Conservation (phyloP, 2,329 filamentous ascomycete species). For the Aureobasidium sp. region DNA sequence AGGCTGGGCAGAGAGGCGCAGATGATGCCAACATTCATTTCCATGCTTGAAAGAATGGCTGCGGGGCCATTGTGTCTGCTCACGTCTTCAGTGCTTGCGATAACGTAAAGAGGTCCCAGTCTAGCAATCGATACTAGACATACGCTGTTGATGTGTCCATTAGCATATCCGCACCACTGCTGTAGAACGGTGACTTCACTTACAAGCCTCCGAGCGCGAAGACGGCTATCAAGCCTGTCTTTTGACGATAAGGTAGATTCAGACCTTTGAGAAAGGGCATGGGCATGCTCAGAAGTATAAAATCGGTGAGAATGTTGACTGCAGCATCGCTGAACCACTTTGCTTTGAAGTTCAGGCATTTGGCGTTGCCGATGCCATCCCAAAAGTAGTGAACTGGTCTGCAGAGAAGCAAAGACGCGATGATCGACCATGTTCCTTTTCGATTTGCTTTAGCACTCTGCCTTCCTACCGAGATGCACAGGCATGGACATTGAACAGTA, state of each 20-base stretch:
- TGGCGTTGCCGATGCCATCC: slow-evolving; percentile 16
- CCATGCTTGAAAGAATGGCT: slow-evolving; percentile 23
- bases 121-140: slow-evolving; percentile 23
- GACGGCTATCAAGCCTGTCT: slow-evolving; percentile 26
- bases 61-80: slow-evolving; percentile 23
- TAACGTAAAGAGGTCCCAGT: slow-evolving; percentile 21
- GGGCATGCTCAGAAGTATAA: slow-evolving; percentile 27
- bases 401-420: slow-evolving; percentile 28
- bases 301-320: slow-evolving; percentile 29
- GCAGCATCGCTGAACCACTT: slow-evolving; percentile 27
- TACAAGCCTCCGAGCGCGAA: slow-evolving; percentile 30
- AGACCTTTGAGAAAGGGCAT: slow-evolving; percentile 27
- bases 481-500: not conserved
- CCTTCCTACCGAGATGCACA: not conserved
- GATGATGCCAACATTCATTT: slow-evolving; percentile 26
- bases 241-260: slow-evolving; percentile 26
- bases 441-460: not conserved
- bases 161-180: not conserved
- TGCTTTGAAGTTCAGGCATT: slow-evolving; percentile 23
- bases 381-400: slow-evolving; percentile 27
- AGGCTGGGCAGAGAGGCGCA: slow-evolving; percentile 25
- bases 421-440: slow-evolving; percentile 24
- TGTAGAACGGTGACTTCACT: slow-evolving; percentile 6
- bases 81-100: slow-evolving; percentile 21
- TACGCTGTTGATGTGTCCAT: not conserved